phyloP scores from a whole-genome alignment of 257 asterid genomes.

The Cordia subcordata region DNA sequence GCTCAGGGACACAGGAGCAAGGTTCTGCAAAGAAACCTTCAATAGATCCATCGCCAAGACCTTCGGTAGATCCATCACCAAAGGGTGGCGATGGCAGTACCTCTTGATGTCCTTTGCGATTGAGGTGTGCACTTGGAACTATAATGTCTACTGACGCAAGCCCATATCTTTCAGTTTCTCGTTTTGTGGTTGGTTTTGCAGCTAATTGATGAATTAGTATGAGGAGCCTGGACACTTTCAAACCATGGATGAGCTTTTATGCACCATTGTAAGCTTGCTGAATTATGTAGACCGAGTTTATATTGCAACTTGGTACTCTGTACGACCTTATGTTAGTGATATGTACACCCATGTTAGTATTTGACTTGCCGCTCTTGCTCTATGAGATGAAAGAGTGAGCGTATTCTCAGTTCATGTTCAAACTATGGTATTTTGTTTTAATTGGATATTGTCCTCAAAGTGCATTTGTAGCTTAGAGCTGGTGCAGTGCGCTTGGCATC shows the following conservation, averaged over 20 bases:
- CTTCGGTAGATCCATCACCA: conserved; percentile 49
- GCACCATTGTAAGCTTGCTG: neutral
- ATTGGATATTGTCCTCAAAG: no score
- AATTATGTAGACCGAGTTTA: neutral
- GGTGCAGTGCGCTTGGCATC: no score
- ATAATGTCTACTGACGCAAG: no score
- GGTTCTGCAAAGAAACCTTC: conserved; percentile 57
- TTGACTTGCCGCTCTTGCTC: no score
- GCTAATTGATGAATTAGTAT: neutral
- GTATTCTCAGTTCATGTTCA: no score
- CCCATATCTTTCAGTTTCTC: no score
- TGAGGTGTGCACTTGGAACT: neutral
- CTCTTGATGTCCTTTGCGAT: conserved; percentile 26
- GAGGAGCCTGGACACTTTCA: no score
- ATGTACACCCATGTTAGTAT: neutral
- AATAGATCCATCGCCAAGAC: conserved; percentile 48
- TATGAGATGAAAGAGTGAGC: no score
- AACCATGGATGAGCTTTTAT: no score
- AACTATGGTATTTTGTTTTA: no score
- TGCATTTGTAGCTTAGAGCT: no score
- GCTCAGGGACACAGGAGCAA: conserved; percentile 35
- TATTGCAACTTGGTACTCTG: neutral
- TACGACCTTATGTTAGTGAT: neutral
- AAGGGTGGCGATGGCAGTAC: conserved; percentile 35
- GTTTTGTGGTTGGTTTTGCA: neutral